A percentile compares a stretch with the other conserved stretches of the same genome.
Conservation (phyloP, 345 rosid species). For the Rhizophora mangle region DNA sequence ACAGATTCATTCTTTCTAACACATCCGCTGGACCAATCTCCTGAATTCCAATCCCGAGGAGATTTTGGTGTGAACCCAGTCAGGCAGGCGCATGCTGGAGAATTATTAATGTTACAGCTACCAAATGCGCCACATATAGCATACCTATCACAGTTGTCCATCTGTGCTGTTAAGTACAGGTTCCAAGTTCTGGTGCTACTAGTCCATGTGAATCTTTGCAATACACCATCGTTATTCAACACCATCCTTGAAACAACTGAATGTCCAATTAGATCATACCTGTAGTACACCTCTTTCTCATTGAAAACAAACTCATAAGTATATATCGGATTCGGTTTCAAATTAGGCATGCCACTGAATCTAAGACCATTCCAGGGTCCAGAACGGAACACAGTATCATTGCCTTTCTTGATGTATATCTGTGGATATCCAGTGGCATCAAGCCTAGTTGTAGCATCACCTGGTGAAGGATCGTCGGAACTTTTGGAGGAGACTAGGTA, state of each 20-base stretch:
- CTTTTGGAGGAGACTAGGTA: constrained; percentile 20
- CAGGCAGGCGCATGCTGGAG: constrained; percentile 16
- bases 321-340: constrained; percentile 5
- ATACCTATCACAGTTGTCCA: constrained; percentile 28
- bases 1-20: constrained; percentile 9
- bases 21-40: constrained; percentile 14
- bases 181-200: neutral
- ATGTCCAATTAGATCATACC: constrained; percentile 10
- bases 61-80: constrained; percentile 7
- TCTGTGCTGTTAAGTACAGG: constrained; percentile 3
- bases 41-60: constrained; percentile 3
- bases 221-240: constrained; percentile 8
- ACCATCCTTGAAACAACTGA: constrained; percentile 18
- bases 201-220: constrained; percentile 12
- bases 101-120: constrained; percentile 20
- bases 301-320: constrained; percentile 14
- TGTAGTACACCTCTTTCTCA: constrained; percentile 17
- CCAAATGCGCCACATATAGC: constrained; percentile 19
- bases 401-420: constrained; percentile 12
- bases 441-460: constrained; percentile 16
- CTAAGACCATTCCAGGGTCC: constrained; percentile 39
- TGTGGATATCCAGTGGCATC: constrained; percentile 31
- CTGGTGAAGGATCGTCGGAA: constrained; percentile 25
- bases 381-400: neutral
- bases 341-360: constrained; percentile 26